Evolutionary conservation across 2,329 filamentous ascomycete species (phyloP).

Genomic region (Thermothelomyces thermophilus): DNA sequence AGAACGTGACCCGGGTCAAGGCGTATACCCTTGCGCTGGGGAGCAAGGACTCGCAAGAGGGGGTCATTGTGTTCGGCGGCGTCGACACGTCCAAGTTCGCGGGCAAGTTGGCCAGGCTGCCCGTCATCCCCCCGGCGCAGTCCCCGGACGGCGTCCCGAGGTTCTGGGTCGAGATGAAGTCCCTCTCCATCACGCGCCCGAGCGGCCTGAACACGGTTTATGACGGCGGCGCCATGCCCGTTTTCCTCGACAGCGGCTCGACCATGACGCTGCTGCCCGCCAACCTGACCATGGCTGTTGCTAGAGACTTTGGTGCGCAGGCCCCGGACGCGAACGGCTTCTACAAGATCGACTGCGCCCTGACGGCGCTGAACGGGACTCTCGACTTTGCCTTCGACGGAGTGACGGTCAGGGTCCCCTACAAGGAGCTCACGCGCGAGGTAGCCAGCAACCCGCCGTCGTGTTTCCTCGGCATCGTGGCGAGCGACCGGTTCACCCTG

Average conservation of each 20-base stretch:
- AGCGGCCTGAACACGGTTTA: slow-evolving; percentile 30
- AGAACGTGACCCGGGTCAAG: slow-evolving; percentile 51
- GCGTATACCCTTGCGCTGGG: slow-evolving; percentile 62
- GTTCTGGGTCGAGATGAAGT: slow-evolving; percentile 47
- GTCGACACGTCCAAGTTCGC: slow-evolving; percentile 59
- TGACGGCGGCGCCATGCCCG: slow-evolving; percentile 39
- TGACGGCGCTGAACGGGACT: slow-evolving; percentile 36
- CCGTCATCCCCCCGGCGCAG: slow-evolving; percentile 49
- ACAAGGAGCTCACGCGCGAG: slow-evolving; percentile 42
- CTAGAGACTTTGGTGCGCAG: slow-evolving; percentile 41
- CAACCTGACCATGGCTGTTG: slow-evolving; percentile 44
- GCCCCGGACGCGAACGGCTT: slow-evolving; percentile 37
- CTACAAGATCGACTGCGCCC: slow-evolving; percentile 40
- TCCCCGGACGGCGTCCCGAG: slow-evolving; percentile 49
- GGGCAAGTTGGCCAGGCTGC: slow-evolving; percentile 52
- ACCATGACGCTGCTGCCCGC: slow-evolving; percentile 62
- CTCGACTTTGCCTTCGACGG: slow-evolving; percentile 45
- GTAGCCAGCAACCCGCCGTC: slow-evolving; percentile 26
- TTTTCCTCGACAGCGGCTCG: slow-evolving; percentile 65
- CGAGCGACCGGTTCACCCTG: slow-evolving; percentile 42
- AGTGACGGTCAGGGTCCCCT: slow-evolving; percentile 43
- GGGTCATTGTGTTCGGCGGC: slow-evolving; percentile 62
- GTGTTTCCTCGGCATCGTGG: slow-evolving; percentile 46
- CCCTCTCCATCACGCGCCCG: slow-evolving; percentile 37
- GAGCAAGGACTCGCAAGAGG: slow-evolving; percentile 51